Percentiles rank a stretch among this genome's conserved stretches.
These are phyloP conservation scores for Tolypocladium ophioglossoides DNA, from an alignment of 2,329 filamentous ascomycete species.

Conservation along the genomic window DNA sequence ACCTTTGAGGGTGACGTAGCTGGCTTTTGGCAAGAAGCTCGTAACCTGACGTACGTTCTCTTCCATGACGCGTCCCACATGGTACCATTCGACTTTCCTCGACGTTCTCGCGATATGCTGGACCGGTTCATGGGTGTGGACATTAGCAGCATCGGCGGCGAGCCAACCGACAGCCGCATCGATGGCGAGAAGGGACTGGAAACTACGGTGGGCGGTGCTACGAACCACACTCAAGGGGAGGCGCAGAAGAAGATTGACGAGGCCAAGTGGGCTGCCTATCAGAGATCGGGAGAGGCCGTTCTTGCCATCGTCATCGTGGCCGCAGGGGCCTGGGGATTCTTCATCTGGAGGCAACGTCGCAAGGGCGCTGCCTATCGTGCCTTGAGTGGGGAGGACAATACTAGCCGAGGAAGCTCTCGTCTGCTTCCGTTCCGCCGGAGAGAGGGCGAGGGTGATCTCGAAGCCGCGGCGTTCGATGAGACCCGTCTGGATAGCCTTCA, in stretches of 20 bases:
- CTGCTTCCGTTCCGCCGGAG: constrained; percentile 39
- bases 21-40: constrained; percentile 87
- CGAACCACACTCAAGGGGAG: constrained; percentile 36
- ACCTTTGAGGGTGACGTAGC: constrained; percentile 80
- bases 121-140: constrained; percentile 94
- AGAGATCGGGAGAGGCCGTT: constrained; percentile 75
- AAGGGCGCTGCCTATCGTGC: constrained; percentile 44
- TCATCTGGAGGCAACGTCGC: constrained; percentile 52
- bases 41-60: constrained; percentile 89
- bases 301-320: constrained; percentile 71
- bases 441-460: constrained; percentile 40
- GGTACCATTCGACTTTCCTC: constrained; percentile 90
- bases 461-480: constrained; percentile 57
- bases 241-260: constrained; percentile 63
- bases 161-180: constrained; percentile 66
- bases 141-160: constrained; percentile 76
- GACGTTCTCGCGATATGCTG: constrained; percentile 87
- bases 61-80: constrained; percentile 97
- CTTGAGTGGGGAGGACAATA: constrained; percentile 27
- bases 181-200: constrained; percentile 76
- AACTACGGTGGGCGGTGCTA: constrained; percentile 65
- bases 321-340: constrained; percentile 65
- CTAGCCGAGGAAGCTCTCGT: constrained; percentile 20
- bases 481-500: constrained; percentile 53
- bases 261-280: constrained; percentile 83